These are phyloP conservation scores for Clohesyomyces aquaticus DNA, from an alignment of 495 filamentous ascomycete species.

Conservation along the genomic window DNA sequence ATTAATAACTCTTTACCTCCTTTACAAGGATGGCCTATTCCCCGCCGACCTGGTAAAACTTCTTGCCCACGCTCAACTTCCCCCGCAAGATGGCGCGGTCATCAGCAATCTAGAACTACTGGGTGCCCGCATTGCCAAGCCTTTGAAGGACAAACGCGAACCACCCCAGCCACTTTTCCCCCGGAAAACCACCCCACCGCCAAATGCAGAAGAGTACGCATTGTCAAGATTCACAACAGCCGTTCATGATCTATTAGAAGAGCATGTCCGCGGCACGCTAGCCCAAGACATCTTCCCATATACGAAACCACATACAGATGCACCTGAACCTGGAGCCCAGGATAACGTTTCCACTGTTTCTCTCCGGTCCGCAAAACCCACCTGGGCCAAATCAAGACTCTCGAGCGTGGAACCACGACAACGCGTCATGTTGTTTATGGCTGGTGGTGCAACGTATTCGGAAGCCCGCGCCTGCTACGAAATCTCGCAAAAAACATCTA, in stretches of 20 bases:
- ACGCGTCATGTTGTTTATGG: slow-evolving; percentile 92
- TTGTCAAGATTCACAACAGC: slow-evolving; percentile 62
- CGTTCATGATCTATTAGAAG: slow-evolving; percentile 65
- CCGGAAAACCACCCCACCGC: slow-evolving; percentile 55
- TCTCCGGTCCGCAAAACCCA: slow-evolving; percentile 84
- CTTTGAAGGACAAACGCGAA: slow-evolving; percentile 74
- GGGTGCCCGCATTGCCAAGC: slow-evolving; percentile 72
- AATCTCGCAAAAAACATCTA: slow-evolving; percentile 65
- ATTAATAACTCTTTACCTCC: slow-evolving; percentile 79
- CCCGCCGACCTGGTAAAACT: slow-evolving; percentile 82
- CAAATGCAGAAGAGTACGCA: slow-evolving; percentile 57
- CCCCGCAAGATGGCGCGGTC: slow-evolving; percentile 69
- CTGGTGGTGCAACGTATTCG: slow-evolving; percentile 90
- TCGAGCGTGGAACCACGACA: slow-evolving; percentile 80
- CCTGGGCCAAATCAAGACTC: slow-evolving; percentile 84
- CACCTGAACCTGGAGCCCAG: slow-evolving; percentile 58
- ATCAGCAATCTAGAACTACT: slow-evolving; percentile 81
- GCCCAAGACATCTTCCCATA: slow-evolving; percentile 73
- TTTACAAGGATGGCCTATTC: slow-evolving; percentile 87
- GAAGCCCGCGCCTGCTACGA: slow-evolving; percentile 92
- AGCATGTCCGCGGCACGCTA: slow-evolving; percentile 60
- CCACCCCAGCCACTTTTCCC: slow-evolving; percentile 68
- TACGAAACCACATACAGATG: slow-evolving; percentile 72
- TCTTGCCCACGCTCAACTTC: slow-evolving; percentile 79
- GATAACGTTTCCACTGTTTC: slow-evolving; percentile 71